Evolutionary conservation across 352 stramenopile genomes (phyloP), one percentile per base, ranked within the genome.

Genomic region (Pythium phragmiticola): DNA sequence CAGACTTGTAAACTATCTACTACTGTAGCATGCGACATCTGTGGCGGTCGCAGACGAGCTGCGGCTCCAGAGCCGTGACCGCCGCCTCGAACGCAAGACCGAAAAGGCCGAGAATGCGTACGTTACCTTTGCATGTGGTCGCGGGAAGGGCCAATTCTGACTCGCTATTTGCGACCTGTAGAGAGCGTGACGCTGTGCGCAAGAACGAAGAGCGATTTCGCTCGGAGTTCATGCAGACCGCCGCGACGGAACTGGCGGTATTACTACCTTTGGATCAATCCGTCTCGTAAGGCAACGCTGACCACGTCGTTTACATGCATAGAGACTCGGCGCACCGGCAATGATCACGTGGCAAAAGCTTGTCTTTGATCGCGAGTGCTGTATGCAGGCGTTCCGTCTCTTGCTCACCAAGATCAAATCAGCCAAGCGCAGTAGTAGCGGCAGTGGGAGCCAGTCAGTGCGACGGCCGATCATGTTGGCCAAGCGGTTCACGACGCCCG

Each of bases 341-440:
- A 61, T 87, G 60, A 70, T 87, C 50, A 78, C 80, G 13, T 89
- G 80, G 80, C 80, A 87, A 41, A 84, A 82, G 53, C 64, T 89
- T 21, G 63, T 89, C 14, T 89, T 84, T 57, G 80, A 87, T 57
- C 77, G 77, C 14, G 80, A 87, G n/a, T 89, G 80, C 52, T 87
- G 76, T 26, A 65, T 63, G 0, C 76, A 87, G 53, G 77, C 80
- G 21, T 83, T 87, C 51, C 76, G 78, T 3, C 52, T 89, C 19
- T 59, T 89, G 42, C 65, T 89, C 11, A 89, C 80, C 3, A 66
- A 72, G 16, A 83, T 87, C 63, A 89, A 89, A 58, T 89, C 80
- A 17, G 50, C 53, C 13, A 64, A 60, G 37, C 49, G 58, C 26
- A 66, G 53, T 54, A 55, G 37, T 30, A 57, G 49, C 43, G 63